Evolutionary conservation across 768 basidiomycete species (phyloP).

Genomic region (Pisolithus microcarpus): DNA sequence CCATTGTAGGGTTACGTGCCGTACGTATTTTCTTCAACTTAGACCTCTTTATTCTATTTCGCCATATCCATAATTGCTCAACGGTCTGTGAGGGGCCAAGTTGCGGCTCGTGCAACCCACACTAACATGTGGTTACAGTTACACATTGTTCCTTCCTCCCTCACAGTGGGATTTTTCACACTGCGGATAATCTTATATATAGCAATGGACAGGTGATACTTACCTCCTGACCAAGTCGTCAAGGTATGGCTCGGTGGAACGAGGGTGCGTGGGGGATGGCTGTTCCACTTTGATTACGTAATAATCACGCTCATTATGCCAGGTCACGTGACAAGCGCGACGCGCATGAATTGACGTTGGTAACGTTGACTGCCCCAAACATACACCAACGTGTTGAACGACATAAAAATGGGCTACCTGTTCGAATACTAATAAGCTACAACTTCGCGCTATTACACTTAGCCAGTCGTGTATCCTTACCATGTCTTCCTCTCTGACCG

Average conservation of each 20-base stretch:
- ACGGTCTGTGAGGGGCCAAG: neutral
- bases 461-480: neutral
- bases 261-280: too few relatives aligned
- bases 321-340: neutral
- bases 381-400: neutral
- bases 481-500: constrained; percentile 18
- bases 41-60: too few relatives aligned
- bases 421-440: too few relatives aligned
- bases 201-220: too few relatives aligned
- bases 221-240: neutral
- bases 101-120: too few relatives aligned
- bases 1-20: constrained; percentile 24
- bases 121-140: too few relatives aligned
- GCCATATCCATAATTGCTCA: too few relatives aligned
- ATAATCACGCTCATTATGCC: neutral
- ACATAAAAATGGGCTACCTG: neutral
- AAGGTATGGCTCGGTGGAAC: too few relatives aligned
- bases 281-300: too few relatives aligned
- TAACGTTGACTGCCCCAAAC: neutral
- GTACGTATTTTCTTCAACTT: neutral
- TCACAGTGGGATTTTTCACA: too few relatives aligned
- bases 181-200: too few relatives aligned
- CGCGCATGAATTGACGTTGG: neutral
- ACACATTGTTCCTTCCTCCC: too few relatives aligned
- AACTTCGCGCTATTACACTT: neutral